These are phyloP conservation scores for Pilaira anomala DNA, from an alignment of 192 early-diverging fungal species.

Conservation along the genomic window DNA sequence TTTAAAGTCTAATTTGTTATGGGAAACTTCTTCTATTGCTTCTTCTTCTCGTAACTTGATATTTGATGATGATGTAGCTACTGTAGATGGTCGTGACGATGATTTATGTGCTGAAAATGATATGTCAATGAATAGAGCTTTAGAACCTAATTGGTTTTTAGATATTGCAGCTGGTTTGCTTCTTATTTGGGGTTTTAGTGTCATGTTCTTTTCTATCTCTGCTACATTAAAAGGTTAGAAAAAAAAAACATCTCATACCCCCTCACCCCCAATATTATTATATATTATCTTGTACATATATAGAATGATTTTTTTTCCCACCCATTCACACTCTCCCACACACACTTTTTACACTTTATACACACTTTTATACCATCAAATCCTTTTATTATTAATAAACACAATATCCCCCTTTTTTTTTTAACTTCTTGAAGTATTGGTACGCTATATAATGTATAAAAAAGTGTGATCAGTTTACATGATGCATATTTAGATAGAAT, in stretches of 20 bases:
- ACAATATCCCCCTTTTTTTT: too few species aligned
- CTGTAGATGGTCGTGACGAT: constrained; percentile 10
- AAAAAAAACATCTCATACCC: too few species aligned
- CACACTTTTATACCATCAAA: too few species aligned
- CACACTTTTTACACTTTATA: too few species aligned
- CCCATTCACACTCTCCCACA: too few species aligned
- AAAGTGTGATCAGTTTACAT: neutral
- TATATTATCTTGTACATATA: too few species aligned
- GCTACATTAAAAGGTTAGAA: constrained; percentile 9
- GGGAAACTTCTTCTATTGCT: constrained; percentile 1
- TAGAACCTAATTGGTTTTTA: constrained; percentile 28
- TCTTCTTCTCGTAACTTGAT: constrained; percentile 6
- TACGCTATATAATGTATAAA: too few species aligned
- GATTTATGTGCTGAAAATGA: neutral
- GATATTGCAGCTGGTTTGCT: constrained; percentile 44
- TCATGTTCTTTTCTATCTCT: constrained; percentile 41
- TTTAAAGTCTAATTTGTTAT: constrained; percentile 2
- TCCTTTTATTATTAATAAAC: too few species aligned
- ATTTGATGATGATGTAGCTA: constrained; percentile 15
- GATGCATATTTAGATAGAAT: neutral
- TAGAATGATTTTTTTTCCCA: too few species aligned
- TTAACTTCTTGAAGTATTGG: too few species aligned
- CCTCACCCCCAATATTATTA: too few species aligned
- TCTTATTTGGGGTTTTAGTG: constrained; percentile 45
- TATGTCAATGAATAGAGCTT: neutral